Evolutionary conservation across 768 basidiomycete genomes (phyloP).

Genomic region (Tulasnella sp.): DNA sequence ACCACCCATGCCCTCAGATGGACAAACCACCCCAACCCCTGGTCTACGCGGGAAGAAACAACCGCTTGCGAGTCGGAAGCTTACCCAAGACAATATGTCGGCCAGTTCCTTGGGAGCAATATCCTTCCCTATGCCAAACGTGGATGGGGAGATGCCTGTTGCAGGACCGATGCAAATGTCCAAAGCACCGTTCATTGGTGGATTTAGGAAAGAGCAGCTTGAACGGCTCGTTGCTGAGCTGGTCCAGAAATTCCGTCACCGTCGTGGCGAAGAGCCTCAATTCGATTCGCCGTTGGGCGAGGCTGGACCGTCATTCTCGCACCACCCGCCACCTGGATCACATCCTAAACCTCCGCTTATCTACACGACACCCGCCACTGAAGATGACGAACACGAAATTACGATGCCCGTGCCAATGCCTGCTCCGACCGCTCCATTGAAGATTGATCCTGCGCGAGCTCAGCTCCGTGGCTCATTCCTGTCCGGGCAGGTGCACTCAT

Average conservation of each 20-base stretch:
- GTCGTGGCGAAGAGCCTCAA: no score
- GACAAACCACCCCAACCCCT: not conserved
- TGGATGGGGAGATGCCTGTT: not conserved
- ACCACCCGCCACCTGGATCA: no score
- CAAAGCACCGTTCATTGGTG: not conserved
- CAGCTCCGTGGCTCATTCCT: no score
- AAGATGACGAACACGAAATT: no score
- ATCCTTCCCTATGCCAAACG: not conserved
- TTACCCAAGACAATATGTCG: not conserved
- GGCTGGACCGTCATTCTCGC: no score
- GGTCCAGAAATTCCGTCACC: slow-evolving; percentile 1
- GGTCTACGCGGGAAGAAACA: not conserved
- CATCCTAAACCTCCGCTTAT: no score
- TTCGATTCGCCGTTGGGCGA: no score
- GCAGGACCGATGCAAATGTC: not conserved
- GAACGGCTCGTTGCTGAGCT: not conserved
- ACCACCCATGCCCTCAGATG: not conserved
- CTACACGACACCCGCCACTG: no score
- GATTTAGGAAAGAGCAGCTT: not conserved
- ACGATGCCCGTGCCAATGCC: no score
- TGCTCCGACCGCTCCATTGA: no score
- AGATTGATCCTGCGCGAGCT: no score
- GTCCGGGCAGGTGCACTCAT: no score
- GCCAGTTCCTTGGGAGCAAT: not conserved
- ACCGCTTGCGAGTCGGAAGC: not conserved